phyloP scores from a whole-genome alignment of 2,329 filamentous ascomycete genomes.

The Xylaria sp. region DNA sequence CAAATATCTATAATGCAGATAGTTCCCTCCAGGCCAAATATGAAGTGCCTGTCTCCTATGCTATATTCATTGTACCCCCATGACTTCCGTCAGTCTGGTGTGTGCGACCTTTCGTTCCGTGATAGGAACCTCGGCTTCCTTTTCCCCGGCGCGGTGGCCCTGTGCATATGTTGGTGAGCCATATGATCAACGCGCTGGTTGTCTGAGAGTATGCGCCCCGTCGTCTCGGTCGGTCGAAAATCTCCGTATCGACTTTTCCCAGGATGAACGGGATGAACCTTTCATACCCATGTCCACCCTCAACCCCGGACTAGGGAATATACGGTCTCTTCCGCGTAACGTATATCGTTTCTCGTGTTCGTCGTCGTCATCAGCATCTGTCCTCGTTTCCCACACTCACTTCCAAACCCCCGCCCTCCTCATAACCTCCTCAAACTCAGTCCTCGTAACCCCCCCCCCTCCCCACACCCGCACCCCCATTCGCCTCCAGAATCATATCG shows the following conservation, averaged over 20 bases:
- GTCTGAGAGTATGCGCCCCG: too few relatives aligned
- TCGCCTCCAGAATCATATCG: slow-evolving; percentile 95
- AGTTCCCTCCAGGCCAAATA: background rate
- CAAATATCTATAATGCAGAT: background rate
- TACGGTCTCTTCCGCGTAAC: too few relatives aligned
- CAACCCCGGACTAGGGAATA: too few relatives aligned
- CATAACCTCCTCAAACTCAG: slow-evolving; percentile 87
- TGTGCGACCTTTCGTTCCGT: background rate
- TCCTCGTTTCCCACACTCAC: slow-evolving; percentile 36
- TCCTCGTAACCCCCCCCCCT: slow-evolving; percentile 70
- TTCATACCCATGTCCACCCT: too few relatives aligned
- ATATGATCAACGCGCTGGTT: too few relatives aligned
- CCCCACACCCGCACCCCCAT: slow-evolving; percentile 67
- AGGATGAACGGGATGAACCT: too few relatives aligned
- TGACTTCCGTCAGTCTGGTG: background rate
- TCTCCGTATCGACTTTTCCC: too few relatives aligned
- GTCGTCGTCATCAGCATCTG: background rate
- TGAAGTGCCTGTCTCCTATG: background rate
- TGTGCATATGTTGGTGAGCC: background rate
- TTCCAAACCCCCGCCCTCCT: slow-evolving; percentile 75
- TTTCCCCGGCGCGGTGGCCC: too few relatives aligned
- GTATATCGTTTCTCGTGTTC: background rate
- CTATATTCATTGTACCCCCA: background rate
- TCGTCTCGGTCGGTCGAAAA: too few relatives aligned
- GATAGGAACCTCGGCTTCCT: too few relatives aligned